Evolutionary conservation across 2,329 filamentous ascomycete species (phyloP).

Genomic region (Pestalotiopsis sp.): DNA sequence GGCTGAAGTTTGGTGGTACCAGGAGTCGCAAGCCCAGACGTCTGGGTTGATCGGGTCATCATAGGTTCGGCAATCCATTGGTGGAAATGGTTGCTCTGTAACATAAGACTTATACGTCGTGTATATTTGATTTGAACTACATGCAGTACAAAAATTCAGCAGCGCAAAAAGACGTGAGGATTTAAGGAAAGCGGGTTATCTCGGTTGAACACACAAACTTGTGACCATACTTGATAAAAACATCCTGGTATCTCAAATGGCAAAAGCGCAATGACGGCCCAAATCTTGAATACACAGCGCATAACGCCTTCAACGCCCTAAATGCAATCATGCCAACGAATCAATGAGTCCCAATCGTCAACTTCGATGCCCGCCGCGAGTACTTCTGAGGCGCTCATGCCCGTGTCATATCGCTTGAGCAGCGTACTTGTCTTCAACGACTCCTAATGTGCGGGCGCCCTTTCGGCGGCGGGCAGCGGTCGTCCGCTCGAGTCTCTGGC

Average conservation of each 20-base stretch:
- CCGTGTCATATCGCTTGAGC: background rate
- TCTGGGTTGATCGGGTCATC: constrained; percentile 46
- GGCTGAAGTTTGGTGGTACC: constrained; percentile 93
- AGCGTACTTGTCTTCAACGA: background rate
- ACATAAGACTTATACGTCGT: constrained; percentile 24
- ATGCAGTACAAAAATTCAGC: background rate
- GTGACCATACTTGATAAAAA: constrained; percentile 5
- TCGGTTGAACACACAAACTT: background rate
- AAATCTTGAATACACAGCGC: constrained; percentile 1
- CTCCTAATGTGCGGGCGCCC: constrained; percentile 40
- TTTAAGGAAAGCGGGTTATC: constrained; percentile 15
- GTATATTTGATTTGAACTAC: constrained; percentile 21
- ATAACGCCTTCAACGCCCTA: constrained; percentile 19
- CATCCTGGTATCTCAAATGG: constrained; percentile 30
- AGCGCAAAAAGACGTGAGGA: constrained; percentile 15
- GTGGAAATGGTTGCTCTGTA: constrained; percentile 19
- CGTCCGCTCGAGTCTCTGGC: constrained; percentile 54
- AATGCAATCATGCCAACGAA: constrained; percentile 9
- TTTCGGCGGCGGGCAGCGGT: constrained; percentile 53
- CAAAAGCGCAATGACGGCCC: constrained; percentile 11
- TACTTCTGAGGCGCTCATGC: background rate
- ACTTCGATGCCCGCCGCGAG: background rate
- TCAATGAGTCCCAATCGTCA: background rate
- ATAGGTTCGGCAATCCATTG: background rate
- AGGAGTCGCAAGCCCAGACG: constrained; percentile 84